phyloP scores from a whole-genome alignment of 495 filamentous ascomycete species.

The Xylaria palmicola region DNA sequence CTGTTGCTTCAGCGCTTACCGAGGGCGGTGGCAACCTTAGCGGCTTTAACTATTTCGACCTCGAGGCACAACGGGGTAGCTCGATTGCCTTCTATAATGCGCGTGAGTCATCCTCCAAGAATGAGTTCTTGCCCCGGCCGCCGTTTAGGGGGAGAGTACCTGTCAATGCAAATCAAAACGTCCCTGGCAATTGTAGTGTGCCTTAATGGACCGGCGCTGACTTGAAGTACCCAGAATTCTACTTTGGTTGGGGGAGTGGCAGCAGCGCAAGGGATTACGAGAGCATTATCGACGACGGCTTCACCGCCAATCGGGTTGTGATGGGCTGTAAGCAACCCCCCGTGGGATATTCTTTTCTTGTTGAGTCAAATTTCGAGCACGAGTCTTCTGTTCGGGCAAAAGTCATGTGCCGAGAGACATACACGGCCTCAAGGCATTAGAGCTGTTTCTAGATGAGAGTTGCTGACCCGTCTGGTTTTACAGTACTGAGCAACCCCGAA shows the following conservation, averaged over 20 bases:
- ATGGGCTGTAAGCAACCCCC: constrained; percentile 46
- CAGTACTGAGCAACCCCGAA: constrained; percentile 66
- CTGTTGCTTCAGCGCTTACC: constrained; percentile 70
- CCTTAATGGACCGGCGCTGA: neutral
- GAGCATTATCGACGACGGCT: constrained; percentile 64
- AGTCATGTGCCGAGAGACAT: neutral
- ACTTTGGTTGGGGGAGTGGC: constrained; percentile 74
- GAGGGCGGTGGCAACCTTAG: constrained; percentile 58
- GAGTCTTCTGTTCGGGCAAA: neutral
- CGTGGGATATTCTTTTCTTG: neutral
- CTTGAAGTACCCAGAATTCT: constrained; percentile 60
- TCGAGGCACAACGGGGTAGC: constrained; percentile 64
- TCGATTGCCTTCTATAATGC: constrained; percentile 78
- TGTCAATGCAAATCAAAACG: neutral
- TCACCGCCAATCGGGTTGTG: constrained; percentile 62
- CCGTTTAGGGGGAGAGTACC: neutral
- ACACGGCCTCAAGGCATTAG: neutral
- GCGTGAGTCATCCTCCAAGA: constrained; percentile 1
- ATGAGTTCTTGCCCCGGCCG: neutral
- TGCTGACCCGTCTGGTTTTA: neutral
- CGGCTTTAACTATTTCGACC: constrained; percentile 71
- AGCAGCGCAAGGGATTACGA: constrained; percentile 58
- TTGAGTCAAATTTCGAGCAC: neutral
- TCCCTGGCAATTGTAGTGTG: neutral
- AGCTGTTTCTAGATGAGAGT: neutral